These are phyloP conservation scores for Gillenia trifoliata DNA, from an alignment of 306 rosid genomes.

Conservation along the genomic window DNA sequence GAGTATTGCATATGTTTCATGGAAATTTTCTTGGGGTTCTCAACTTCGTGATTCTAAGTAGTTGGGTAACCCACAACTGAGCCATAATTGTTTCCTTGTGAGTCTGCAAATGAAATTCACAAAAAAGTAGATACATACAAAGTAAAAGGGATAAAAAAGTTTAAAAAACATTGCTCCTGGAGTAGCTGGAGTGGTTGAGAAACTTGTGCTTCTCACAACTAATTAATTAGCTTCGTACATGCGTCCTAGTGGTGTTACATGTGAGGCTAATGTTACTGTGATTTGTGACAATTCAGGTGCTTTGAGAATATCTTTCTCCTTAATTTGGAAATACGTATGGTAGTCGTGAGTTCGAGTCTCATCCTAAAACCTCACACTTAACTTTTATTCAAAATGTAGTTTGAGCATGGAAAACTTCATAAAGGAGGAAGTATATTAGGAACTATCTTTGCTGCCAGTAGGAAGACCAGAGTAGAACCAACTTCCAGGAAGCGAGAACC, in stretches of 20 bases:
- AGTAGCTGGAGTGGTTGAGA: neutral
- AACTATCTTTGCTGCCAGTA: slow-evolving; percentile 36
- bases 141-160: neutral
- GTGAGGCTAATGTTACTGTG: neutral
- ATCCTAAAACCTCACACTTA: slow-evolving; percentile 3
- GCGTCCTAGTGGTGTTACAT: neutral
- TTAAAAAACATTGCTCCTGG: neutral
- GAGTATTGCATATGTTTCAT: neutral
- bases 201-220: neutral
- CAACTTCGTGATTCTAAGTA: neutral
- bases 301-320: neutral
- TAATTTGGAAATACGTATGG: neutral
- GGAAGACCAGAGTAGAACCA: slow-evolving; percentile 34
- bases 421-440: slow-evolving; percentile 24
- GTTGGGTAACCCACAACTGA: neutral
- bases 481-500: slow-evolving; percentile 29
- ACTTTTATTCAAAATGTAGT: slow-evolving; percentile 39
- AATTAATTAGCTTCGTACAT: neutral
- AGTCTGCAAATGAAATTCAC: neutral
- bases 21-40: neutral
- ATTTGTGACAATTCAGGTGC: neutral
- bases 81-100: neutral
- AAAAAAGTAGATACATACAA: neutral
- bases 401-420: slow-evolving; percentile 34
- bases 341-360: neutral